Evolutionary conservation across 164 flowering plant species (phyloP), one percentile per base, ranked within the genome.

Genomic region (Dillenia suffruticosa): DNA sequence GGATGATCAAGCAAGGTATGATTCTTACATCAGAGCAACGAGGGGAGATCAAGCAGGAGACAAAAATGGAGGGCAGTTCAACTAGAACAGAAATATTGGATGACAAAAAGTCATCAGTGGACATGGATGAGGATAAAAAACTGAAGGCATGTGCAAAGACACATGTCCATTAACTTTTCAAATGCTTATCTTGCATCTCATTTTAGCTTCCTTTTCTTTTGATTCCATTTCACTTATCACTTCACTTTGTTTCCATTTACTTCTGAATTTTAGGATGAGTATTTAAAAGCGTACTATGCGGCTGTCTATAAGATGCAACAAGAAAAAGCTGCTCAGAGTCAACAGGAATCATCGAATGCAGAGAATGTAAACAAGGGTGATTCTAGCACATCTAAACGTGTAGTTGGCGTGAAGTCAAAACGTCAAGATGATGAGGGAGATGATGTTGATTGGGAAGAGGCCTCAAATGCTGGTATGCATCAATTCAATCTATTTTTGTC

Each of bases 1-100:
- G 99, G 99, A 91, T 94, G 99, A 94, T 94, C 61, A 91, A 80
- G 76, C 75, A 86, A 79, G 96, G 97, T 57, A 92, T 95, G 99
- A 82, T 82, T 53, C 90, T 95, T 52, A 90, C 97, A 12, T 82
- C 78, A 58, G 96, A 88, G 69, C 99, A 95, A 70, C 93, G 90
- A 51, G 97, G 96, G 51, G 94, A 79, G 68, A 68, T 72, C 59
- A 81, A 79, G 73, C 77, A 80, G 65, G 96, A 89, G 64, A 12
- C 62, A 12, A 79, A 81, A 53, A 63, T 74, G 71, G 94, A 76
- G 45, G 75, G 66, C n/a, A 70, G 68, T 70, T 74, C 83, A 62
- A 59, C 69, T 16, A 15, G 81, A 47, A 52, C 57, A 43, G 74
- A 59, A 46, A 51, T 59, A 48, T 64, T 70, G 12, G 97, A 95